Base-by-base conservation (phyloP, 441 rosid species). In the Bocquillonia castaneifolia region DNA sequence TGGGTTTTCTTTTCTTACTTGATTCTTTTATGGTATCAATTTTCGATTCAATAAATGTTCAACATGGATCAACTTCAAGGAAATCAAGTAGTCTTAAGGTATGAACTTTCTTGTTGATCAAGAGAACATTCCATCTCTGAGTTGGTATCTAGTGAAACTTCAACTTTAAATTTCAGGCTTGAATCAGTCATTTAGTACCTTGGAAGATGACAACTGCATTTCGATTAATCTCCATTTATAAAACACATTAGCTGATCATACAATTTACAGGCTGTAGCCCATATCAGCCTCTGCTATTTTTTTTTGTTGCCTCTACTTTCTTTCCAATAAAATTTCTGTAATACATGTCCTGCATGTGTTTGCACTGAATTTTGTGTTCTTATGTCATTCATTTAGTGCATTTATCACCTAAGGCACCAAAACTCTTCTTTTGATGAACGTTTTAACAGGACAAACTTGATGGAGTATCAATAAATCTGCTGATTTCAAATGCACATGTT, bases 21-120 rank as follows among this genome's bases (percentile, higher is more conserved):
- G 98, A 90, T 79, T 78, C 91, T 57, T 66, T 88, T 59, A 66
- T 84, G 86, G 83, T 88, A 42, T 82, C 93, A 13, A 50, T 92
- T 66, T 88, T 80, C 82, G 76, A 73, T 79, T 85, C 88, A 2
- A 71, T 81, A 50, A 64, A 71, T 72, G 66, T 76, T 29, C 85
- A 76, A 26, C 72, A 72, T 75, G 74, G 73, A 54, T 77, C 93
- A 59, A 68, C 75, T 67, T 65, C 80, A 51, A 68, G 54, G 63
- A 72, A 72, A 57, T 65, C 73, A 14, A 74, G 66, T 58, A 20
- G 45, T 37, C 67, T 66, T 63, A 74, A 85, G 92, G 94, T 87
- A 81, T 74, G 79, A 26, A 59, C 56, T 65, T 44, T 44, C 12
- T 52, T 2, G 23, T 58, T 31, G 37, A 53, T 17, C 32, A 23